phyloP scores from a whole-genome alignment of 2,329 filamentous ascomycete species.

The Emericellopsis atlantica region DNA sequence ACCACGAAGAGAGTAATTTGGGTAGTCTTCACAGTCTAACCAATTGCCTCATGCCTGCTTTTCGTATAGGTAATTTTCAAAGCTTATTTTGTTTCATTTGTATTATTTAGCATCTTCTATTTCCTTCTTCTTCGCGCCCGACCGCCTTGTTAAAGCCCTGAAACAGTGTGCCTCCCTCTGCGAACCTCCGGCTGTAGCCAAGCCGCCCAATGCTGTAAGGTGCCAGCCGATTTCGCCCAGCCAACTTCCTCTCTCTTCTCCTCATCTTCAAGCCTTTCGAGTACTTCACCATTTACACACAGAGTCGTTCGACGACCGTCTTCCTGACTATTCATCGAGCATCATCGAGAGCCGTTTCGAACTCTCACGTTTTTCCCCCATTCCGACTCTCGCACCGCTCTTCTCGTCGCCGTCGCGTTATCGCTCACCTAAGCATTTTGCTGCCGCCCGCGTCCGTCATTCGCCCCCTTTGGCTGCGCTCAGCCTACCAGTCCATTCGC shows the following conservation, averaged over 20 bases:
- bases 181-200: too few species aligned
- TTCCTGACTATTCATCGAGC: background rate
- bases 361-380: background rate
- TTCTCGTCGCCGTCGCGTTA: background rate
- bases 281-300: too few species aligned
- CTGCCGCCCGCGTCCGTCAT: background rate
- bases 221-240: slow-evolving; percentile 1
- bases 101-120: too few species aligned
- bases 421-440: background rate
- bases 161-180: too few species aligned
- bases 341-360: background rate
- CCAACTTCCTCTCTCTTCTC: slow-evolving; percentile 1
- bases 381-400: background rate
- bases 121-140: too few species aligned
- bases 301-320: too few species aligned
- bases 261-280: background rate
- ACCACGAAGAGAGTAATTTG: too few species aligned
- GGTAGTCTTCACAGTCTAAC: too few species aligned
- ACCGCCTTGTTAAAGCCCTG: too few species aligned
- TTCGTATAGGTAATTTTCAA: too few species aligned
- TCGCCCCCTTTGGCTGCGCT: background rate
- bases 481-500: background rate
- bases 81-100: too few species aligned
- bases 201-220: background rate
- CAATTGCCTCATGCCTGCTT: too few species aligned